Evolutionary conservation across 441 rosid genomes (phyloP).

Genomic region (Metrosideros polymorpha): DNA sequence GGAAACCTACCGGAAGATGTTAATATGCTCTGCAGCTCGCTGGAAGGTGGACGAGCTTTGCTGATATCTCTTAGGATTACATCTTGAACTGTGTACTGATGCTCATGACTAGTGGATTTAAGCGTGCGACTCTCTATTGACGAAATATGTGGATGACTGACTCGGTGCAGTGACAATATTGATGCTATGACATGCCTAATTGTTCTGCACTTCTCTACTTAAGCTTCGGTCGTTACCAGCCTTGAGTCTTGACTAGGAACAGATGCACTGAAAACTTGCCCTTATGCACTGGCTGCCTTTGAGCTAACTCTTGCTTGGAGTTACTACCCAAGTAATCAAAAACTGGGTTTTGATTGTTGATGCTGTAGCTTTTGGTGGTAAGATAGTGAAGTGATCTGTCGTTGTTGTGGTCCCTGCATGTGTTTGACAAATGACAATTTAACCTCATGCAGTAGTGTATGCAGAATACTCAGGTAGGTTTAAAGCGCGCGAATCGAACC

Average conservation of each 20-base stretch:
- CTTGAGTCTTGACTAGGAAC: background rate
- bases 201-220: background rate
- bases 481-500: background rate
- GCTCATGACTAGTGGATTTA: background rate
- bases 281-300: background rate
- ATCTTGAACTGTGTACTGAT: background rate
- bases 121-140: background rate
- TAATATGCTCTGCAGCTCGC: background rate
- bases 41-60: background rate
- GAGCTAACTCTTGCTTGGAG: background rate
- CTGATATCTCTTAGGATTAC: background rate
- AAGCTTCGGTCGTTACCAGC: background rate
- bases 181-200: background rate
- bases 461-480: background rate
- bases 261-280: background rate
- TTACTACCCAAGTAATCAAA: background rate
- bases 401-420: background rate
- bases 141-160: background rate
- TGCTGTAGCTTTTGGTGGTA: background rate
- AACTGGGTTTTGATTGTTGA: background rate
- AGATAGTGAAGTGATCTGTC: background rate
- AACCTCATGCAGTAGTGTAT: background rate
- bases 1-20: background rate
- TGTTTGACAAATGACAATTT: background rate
- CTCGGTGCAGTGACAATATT: background rate